Percentiles rank a stretch among this genome's conserved stretches.
phyloP scores from a whole-genome alignment of 257 asterid species.

The Penstemon eatonii region DNA sequence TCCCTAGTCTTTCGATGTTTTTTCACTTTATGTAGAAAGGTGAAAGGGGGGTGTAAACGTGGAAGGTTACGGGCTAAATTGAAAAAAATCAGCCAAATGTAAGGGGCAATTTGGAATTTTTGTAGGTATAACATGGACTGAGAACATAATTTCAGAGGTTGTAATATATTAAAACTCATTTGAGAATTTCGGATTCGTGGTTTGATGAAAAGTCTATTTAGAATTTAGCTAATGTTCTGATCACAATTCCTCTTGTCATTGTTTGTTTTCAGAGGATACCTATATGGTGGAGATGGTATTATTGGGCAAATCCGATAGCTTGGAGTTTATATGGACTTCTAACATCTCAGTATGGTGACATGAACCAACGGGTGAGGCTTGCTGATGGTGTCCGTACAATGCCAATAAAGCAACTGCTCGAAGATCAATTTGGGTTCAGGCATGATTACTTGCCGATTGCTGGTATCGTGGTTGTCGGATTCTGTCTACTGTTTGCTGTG shows the following conservation, averaged over 20 bases:
- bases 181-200: too few species aligned
- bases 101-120: too few species aligned
- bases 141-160: too few species aligned
- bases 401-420: constrained; percentile 56
- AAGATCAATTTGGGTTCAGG: constrained; percentile 62
- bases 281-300: constrained; percentile 97
- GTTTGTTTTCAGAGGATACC: constrained; percentile 66
- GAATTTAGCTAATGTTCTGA: too few species aligned
- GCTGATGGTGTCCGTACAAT: constrained; percentile 50
- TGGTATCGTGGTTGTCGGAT: constrained; percentile 55
- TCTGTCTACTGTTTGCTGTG: constrained; percentile 62
- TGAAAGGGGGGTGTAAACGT: too few species aligned
- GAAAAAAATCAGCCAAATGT: too few species aligned
- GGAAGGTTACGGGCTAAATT: too few species aligned
- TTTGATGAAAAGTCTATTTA: too few species aligned
- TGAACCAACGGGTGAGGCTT: constrained; percentile 45
- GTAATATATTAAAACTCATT: too few species aligned
- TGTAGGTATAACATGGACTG: too few species aligned
- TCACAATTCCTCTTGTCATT: not conserved
- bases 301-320: constrained; percentile 86
- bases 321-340: constrained; percentile 87
- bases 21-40: too few species aligned
- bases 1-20: too few species aligned
- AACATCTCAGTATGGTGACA: constrained; percentile 79
- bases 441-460: constrained; percentile 70